A percentile compares a stretch with the other conserved stretches of the same genome.
Conservation (phyloP, 2,329 filamentous ascomycete species). For the Stemphylium beticola region DNA sequence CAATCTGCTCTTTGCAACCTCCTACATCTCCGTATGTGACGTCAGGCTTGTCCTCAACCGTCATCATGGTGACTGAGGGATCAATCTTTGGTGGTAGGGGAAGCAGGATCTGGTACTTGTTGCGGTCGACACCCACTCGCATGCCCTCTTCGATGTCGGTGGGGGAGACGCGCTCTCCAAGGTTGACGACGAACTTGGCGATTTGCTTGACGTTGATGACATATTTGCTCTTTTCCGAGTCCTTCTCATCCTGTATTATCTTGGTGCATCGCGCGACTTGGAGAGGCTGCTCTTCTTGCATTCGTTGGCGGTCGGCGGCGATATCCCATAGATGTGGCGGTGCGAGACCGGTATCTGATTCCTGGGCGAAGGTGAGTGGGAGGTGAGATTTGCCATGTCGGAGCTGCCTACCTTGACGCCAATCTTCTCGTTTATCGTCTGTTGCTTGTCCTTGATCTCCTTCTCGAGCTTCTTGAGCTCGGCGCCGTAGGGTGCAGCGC, state of each 20-base stretch:
- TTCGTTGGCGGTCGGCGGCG: slow-evolving; percentile 95
- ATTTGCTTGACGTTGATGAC: slow-evolving; percentile 99
- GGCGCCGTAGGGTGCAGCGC: slow-evolving; percentile 91
- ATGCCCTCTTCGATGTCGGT: slow-evolving; percentile 99
- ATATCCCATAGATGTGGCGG: slow-evolving; percentile 99
- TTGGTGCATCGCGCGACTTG: slow-evolving; percentile 98
- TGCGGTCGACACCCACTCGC: slow-evolving; percentile 96
- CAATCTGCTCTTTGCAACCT: slow-evolving; percentile 99
- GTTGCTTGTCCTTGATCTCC: slow-evolving; percentile 99
- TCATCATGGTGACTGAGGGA: slow-evolving; percentile 99
- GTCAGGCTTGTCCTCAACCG: slow-evolving; percentile 98
- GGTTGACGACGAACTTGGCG: slow-evolving; percentile 97
- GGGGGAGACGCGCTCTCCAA: slow-evolving; percentile 94
- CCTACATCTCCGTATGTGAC: slow-evolving; percentile 99
- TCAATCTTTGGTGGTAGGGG: slow-evolving; percentile 98
- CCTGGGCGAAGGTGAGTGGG: slow-evolving; percentile 58
- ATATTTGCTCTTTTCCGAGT: slow-evolving; percentile 98
- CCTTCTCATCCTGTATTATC: slow-evolving; percentile 97
- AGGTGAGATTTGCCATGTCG: neutral
- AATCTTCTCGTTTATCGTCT: slow-evolving; percentile 98
- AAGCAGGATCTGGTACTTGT: slow-evolving; percentile 98
- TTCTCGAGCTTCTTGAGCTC: slow-evolving; percentile 97
- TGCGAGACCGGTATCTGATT: slow-evolving; percentile 97
- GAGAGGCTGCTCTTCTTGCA: slow-evolving; percentile 96
- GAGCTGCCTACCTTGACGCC: slow-evolving; percentile 52